These are phyloP conservation scores for Sphaerosporella brunnea DNA, from an alignment of 495 filamentous ascomycete species.

Conservation along the genomic window DNA sequence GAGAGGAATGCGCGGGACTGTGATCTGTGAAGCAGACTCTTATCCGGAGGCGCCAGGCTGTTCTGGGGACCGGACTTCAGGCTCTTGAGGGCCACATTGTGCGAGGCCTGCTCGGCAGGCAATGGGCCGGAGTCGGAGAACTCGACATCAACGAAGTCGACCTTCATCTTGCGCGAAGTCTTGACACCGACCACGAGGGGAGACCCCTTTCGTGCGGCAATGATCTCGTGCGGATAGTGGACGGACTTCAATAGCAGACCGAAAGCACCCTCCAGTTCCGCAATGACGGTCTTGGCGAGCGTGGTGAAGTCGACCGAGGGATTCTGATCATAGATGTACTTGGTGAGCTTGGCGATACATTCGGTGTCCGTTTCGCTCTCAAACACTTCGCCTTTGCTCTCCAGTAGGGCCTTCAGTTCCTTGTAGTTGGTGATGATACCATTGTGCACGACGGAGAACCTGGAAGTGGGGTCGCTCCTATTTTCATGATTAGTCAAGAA, in stretches of 20 bases:
- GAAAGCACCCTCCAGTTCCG: conserved; percentile 94
- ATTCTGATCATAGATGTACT: conserved; percentile 94
- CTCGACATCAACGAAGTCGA: conserved; percentile 98
- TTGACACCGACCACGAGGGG: conserved; percentile 89
- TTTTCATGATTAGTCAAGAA: conserved; percentile 1
- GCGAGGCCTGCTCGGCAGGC: conserved; percentile 83
- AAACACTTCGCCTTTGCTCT: conserved; percentile 90
- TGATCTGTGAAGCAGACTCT: conserved; percentile 90
- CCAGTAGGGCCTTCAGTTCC: conserved; percentile 82
- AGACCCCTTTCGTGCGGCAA: conserved; percentile 94
- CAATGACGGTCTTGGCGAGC: conserved; percentile 90
- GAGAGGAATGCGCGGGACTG: conserved; percentile 97
- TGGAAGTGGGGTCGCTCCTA: conserved; percentile 58
- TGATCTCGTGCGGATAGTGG: conserved; percentile 93
- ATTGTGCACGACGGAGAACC: conserved; percentile 96
- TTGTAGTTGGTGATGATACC: conserved; percentile 99
- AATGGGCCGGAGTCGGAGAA: conserved; percentile 74
- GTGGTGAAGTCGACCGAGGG: conserved; percentile 89
- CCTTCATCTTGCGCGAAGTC: conserved; percentile 98
- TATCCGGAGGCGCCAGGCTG: conserved; percentile 77
- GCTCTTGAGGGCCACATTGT: conserved; percentile 82
- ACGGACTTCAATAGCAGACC: conserved; percentile 93
- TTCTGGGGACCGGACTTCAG: conserved; percentile 48
- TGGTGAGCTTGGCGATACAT: conserved; percentile 95
- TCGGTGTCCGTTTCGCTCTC: conserved; percentile 99